These are phyloP conservation scores for Bolboschoenoplectus hybrid DNA, from an alignment of 202 grass and related monocot genomes.

Conservation along the genomic window DNA sequence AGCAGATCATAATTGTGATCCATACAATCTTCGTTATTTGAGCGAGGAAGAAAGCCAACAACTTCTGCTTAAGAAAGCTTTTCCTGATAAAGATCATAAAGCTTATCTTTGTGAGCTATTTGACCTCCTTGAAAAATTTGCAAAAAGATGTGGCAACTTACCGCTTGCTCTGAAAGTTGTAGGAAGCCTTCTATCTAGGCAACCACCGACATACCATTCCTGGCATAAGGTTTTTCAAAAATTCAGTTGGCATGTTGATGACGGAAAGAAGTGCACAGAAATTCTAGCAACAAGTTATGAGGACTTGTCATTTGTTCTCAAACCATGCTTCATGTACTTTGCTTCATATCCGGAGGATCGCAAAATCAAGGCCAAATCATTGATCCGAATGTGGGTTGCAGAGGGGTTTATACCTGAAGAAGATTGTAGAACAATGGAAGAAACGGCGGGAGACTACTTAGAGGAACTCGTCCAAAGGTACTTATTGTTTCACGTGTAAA, in stretches of 20 bases:
- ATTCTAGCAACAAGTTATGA: conserved; percentile 33
- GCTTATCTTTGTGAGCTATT: background rate
- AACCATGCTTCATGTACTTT: conserved; percentile 40
- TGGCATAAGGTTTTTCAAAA: background rate
- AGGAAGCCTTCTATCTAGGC: background rate
- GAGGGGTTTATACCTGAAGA: conserved; percentile 41
- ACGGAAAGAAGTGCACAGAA: background rate
- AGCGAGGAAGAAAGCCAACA: background rate
- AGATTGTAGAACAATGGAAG: background rate
- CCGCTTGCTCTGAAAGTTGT: conserved; percentile 5
- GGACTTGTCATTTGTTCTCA: conserved; percentile 34
- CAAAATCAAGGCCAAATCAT: conserved; percentile 40
- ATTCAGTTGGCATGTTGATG: background rate
- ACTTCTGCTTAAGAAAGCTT: conserved; percentile 30
- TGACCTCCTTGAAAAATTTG: conserved; percentile 1
- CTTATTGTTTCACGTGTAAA: conserved; percentile 27
- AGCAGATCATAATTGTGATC: no score
- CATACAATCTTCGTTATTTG: no score
- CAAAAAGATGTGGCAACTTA: no score
- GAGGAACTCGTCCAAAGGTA: conserved; percentile 47
- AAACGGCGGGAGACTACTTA: background rate
- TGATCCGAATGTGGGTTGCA: conserved; percentile 52
- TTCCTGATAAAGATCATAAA: background rate
- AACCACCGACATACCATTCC: background rate
- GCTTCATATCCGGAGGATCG: conserved; percentile 38